phyloP scores from a whole-genome alignment of 2,329 filamentous ascomycete genomes.

The Aquanectria penicillioides region DNA sequence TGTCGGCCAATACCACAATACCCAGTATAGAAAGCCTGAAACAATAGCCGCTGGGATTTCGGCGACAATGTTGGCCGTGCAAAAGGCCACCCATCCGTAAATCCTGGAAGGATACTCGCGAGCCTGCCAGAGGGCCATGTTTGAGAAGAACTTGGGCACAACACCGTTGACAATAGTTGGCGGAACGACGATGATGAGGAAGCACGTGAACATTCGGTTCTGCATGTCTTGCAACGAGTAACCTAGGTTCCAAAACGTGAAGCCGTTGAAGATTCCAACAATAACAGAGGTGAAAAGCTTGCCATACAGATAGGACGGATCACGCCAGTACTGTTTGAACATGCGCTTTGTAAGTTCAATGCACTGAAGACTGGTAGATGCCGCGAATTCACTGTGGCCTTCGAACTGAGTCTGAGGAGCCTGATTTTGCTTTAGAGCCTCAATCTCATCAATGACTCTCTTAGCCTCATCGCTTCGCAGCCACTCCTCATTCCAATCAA shows the following conservation, averaged over 20 bases:
- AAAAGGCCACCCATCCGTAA: conserved; percentile 82
- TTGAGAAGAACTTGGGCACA: conserved; percentile 81
- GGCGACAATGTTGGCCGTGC: conserved; percentile 75
- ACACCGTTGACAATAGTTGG: conserved; percentile 78
- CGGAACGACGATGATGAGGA: conserved; percentile 70
- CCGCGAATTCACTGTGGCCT: neutral
- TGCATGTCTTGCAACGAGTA: conserved; percentile 75
- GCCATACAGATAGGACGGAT: conserved; percentile 65
- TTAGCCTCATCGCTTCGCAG: too few relatives aligned
- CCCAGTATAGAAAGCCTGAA: conserved; percentile 73
- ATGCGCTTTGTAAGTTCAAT: neutral
- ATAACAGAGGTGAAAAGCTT: conserved; percentile 79
- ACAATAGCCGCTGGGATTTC: conserved; percentile 79
- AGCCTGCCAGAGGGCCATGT: conserved; percentile 77
- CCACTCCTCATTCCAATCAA: too few relatives aligned
- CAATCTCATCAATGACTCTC: too few relatives aligned
- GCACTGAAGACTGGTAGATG: neutral
- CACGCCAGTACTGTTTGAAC: neutral
- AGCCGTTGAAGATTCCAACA: conserved; percentile 81
- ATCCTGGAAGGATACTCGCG: conserved; percentile 79
- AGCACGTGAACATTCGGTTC: conserved; percentile 79
- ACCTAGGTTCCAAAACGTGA: conserved; percentile 79
- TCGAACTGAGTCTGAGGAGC: too few relatives aligned
- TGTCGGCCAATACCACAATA: conserved; percentile 80
- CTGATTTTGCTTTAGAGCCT: too few relatives aligned